Evolutionary conservation across 2,329 filamentous ascomycete genomes (phyloP).

Genomic region (Venturia aucupariae): DNA sequence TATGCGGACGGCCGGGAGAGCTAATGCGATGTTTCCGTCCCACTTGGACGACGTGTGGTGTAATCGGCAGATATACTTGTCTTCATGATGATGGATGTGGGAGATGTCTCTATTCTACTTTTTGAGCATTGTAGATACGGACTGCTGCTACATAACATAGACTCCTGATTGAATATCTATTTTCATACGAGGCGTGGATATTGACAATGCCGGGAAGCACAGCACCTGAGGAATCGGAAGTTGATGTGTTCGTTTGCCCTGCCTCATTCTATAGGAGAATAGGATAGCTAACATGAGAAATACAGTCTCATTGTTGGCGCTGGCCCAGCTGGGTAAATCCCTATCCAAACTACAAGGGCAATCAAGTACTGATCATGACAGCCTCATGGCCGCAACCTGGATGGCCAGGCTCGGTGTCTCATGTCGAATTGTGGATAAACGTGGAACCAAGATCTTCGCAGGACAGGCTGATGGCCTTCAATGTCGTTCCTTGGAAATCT

Average conservation of each 20-base stretch:
- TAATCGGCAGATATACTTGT: not conserved
- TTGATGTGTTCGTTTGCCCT: not conserved
- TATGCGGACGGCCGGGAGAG: not conserved
- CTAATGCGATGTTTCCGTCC: not conserved
- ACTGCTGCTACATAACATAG: too few relatives aligned
- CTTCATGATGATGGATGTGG: not conserved
- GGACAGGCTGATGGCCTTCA: constrained; percentile 36
- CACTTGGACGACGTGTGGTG: too few relatives aligned
- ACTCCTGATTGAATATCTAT: not conserved
- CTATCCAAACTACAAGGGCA: constrained; percentile 1
- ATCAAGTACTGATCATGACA: constrained; percentile 6
- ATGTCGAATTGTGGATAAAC: constrained; percentile 33
- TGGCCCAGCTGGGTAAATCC: constrained; percentile 27
- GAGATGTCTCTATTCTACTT: not conserved
- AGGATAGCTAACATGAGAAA: not conserved
- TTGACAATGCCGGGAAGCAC: not conserved
- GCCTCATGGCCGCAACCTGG: constrained; percentile 33
- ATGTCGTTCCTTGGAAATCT: constrained; percentile 34
- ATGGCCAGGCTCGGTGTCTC: constrained; percentile 32
- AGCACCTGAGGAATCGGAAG: not conserved
- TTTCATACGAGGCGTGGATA: not conserved
- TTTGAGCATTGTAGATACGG: too few relatives aligned
- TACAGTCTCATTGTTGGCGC: constrained; percentile 30
- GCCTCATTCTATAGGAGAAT: not conserved
- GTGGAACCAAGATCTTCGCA: constrained; percentile 31